Base-by-base conservation (phyloP, 2,329 filamentous ascomycete species). In the Microcyclospora pomicola region DNA sequence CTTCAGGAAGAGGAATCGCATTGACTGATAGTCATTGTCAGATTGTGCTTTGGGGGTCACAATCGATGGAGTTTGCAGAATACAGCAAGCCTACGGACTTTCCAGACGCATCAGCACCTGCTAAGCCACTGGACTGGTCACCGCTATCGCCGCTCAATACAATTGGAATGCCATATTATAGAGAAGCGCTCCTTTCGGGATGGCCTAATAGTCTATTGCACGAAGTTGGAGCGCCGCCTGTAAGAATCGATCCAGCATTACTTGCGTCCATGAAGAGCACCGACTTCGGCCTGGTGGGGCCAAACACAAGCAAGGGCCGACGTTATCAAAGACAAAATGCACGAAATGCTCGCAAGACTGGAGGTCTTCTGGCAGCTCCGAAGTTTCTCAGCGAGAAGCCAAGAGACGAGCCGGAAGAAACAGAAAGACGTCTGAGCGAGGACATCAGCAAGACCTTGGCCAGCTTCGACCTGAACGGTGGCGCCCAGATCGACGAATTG, bases 321-420 rank as follows among this genome's bases (percentile, higher is more conserved):
- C 75, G 91, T 39, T 91, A 98, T 51, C 86, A 96, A 55, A 72
- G 81, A 2, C 82, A 54, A 27, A 46, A 58, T 33, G 52, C 52
- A 6, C 50, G 52, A 68, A 72, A 31, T 55, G 68, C 60, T 27
- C 55, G 79, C 38, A 77, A 74, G 35, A 62, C 68, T 1, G 69
- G 73, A 31, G 72, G 75, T 32, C 71, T 79, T 51, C 49, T 77
- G 74, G 48, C 77, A 73, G 79, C 84, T 1, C 91, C 91, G 2
- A 95, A 88, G 50, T 96, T 98, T 54, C 63, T 98, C 38, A 96
- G 91, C 56, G 88, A 98, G 56, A 93, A 92, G 60, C 82, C 84
- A 5, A 42, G 50, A 32, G 80, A 87, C 42, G 67, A 70, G 13
- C 65, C 68, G 12, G 11, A 59, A 54, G 54, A 65, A 53, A 60